phyloP scores from a whole-genome alignment of 2,329 filamentous ascomycete species.

The Amesomyces nigricolor region DNA sequence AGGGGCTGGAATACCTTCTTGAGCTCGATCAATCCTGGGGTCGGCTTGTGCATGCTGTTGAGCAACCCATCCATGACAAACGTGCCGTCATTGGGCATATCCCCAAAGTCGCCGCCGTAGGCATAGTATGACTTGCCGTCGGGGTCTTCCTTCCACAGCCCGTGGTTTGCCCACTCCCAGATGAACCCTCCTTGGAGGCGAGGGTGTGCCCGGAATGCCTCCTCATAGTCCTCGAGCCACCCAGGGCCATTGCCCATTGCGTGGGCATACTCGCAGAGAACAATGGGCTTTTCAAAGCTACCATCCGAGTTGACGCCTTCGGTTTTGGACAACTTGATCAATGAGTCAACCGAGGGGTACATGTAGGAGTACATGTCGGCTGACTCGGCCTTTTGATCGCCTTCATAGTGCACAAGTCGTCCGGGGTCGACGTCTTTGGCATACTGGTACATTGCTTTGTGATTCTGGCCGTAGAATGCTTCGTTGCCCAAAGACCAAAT shows the following conservation, averaged over 20 bases:
- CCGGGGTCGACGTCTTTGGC: slow-evolving; percentile 52
- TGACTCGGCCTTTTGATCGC: slow-evolving; percentile 52
- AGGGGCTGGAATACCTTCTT: slow-evolving; percentile 56
- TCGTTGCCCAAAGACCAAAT: slow-evolving; percentile 72
- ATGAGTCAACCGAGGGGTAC: slow-evolving; percentile 53
- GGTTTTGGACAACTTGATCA: slow-evolving; percentile 42
- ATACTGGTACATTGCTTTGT: slow-evolving; percentile 61
- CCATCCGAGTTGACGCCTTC: slow-evolving; percentile 40
- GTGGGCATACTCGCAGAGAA: slow-evolving; percentile 54
- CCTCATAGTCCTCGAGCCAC: slow-evolving; percentile 61
- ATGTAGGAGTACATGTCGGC: slow-evolving; percentile 64
- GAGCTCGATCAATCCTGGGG: slow-evolving; percentile 50
- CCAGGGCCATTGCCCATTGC: slow-evolving; percentile 74
- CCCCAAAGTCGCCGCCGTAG: slow-evolving; percentile 59
- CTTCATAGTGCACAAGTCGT: slow-evolving; percentile 61
- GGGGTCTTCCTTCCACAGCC: slow-evolving; percentile 43
- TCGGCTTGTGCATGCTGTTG: slow-evolving; percentile 49
- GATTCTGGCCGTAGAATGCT: slow-evolving; percentile 64
- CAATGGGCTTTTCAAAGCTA: slow-evolving; percentile 50
- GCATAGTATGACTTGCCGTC: slow-evolving; percentile 46
- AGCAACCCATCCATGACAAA: slow-evolving; percentile 60
- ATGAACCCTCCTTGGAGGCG: slow-evolving; percentile 62
- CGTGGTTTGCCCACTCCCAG: slow-evolving; percentile 63
- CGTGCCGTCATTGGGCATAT: slow-evolving; percentile 53
- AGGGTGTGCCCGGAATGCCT: slow-evolving; percentile 55